Conservation (phyloP, 495 filamentous ascomycete species). For the Amorphotheca resinae region DNA sequence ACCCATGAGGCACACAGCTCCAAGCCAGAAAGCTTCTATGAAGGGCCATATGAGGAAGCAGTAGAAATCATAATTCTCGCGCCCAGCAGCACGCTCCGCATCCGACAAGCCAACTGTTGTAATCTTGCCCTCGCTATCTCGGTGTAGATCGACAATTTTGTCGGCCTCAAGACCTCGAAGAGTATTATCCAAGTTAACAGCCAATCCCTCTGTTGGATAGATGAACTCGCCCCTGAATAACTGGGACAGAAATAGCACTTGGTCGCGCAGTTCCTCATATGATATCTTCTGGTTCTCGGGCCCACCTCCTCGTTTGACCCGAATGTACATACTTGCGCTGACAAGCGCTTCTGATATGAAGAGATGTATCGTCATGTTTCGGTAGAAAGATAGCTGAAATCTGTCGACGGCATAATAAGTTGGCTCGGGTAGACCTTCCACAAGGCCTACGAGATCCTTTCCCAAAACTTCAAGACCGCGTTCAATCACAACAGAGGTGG, state of each 20-base stretch:
- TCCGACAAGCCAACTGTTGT: constrained; percentile 60
- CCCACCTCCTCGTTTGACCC: constrained; percentile 78
- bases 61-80: constrained; percentile 96
- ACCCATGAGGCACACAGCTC: constrained; percentile 72
- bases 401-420: constrained; percentile 90
- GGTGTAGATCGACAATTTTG: constrained; percentile 58
- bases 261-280: constrained; percentile 53
- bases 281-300: constrained; percentile 67
- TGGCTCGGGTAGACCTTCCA: constrained; percentile 68
- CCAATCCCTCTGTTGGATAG: constrained; percentile 76
- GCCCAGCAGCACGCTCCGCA: constrained; percentile 57
- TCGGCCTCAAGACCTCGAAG: constrained; percentile 66
- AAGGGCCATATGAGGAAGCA: constrained; percentile 98
- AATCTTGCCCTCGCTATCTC: constrained; percentile 42
- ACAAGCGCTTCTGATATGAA: constrained; percentile 89
- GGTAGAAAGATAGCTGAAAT: constrained; percentile 94
- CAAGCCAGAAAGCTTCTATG: constrained; percentile 86
- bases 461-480: constrained; percentile 86
- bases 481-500: constrained; percentile 71
- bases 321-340: constrained; percentile 76
- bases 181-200: constrained; percentile 66
- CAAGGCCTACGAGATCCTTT: constrained; percentile 68
- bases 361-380: constrained; percentile 97
- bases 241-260: constrained; percentile 80
- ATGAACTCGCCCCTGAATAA: constrained; percentile 96